Evolutionary conservation across 257 asterid genomes (phyloP).

Genomic region (Solanum peruvianum): DNA sequence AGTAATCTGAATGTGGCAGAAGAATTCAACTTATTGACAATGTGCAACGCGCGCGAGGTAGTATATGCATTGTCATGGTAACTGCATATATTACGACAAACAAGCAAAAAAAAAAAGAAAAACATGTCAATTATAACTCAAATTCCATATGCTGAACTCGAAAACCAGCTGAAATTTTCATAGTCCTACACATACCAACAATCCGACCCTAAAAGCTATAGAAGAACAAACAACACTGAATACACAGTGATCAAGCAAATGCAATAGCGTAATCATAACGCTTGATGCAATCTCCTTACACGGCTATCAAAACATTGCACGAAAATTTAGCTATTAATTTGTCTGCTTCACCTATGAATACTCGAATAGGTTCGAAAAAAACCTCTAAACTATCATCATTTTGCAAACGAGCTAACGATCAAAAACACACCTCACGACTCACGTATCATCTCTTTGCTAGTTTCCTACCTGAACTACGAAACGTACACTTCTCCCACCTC

Average conservation of each 20-base stretch:
- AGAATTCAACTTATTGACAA: constrained; percentile 32
- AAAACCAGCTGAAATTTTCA: neutral
- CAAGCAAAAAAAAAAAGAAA: neutral
- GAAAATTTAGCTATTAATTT: neutral
- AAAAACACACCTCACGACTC: neutral
- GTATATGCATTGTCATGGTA: constrained; percentile 78
- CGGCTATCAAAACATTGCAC: neutral
- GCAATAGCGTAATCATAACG: neutral
- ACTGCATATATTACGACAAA: constrained; percentile 27
- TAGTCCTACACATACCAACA: neutral
- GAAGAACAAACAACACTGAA: neutral
- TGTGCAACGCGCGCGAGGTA: constrained; percentile 67
- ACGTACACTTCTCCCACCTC: neutral
- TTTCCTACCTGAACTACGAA: neutral
- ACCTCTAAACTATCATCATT: neutral
- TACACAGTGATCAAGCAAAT: neutral
- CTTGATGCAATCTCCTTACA: neutral
- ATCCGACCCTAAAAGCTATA: neutral
- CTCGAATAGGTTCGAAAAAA: neutral
- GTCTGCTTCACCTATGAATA: neutral
- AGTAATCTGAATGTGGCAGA: constrained; percentile 45
- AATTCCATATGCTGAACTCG: neutral
- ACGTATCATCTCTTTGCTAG: neutral
- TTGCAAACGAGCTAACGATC: neutral
- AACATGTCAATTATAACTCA: neutral